Percentiles rank a stretch among this genome's conserved stretches.
phyloP scores from a whole-genome alignment of 108 stramenopile species.

The Discostella stelligeroides region DNA sequence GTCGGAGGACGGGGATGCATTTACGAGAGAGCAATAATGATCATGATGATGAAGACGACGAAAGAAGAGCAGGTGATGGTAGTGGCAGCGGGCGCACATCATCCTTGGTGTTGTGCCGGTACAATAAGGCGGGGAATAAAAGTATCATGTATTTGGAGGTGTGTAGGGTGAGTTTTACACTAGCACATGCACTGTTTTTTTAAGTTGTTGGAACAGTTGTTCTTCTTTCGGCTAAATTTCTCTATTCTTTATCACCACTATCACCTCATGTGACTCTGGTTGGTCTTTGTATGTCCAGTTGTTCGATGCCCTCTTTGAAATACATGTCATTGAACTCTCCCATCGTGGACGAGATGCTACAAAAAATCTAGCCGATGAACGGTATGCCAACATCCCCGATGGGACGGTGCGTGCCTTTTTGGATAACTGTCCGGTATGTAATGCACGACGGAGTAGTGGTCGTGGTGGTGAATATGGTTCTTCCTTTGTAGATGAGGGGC shows the following conservation, averaged over 20 bases:
- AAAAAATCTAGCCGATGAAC: slow-evolving; percentile 38
- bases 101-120: slow-evolving; percentile 33
- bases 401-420: slow-evolving; percentile 37
- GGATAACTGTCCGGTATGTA: slow-evolving; percentile 47
- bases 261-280: no score
- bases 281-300: not conserved
- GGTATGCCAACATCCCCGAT: slow-evolving; percentile 53
- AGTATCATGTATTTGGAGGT: slow-evolving; percentile 39
- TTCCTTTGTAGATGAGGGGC: no score
- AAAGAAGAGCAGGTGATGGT: not conserved
- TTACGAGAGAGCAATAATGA: slow-evolving; percentile 9
- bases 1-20: slow-evolving; percentile 49
- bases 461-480: no score
- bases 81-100: not conserved
- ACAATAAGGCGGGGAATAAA: slow-evolving; percentile 39
- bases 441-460: not conserved
- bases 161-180: slow-evolving; percentile 10
- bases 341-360: slow-evolving; percentile 49
- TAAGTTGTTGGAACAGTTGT: no score
- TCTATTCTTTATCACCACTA: no score
- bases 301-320: slow-evolving; percentile 51
- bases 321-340: slow-evolving; percentile 31
- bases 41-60: not conserved
- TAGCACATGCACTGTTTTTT: no score
- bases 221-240: no score